A percentile compares a stretch with the other conserved stretches of the same genome.
Conservation (phyloP, 495 filamentous ascomycete species). For the Penicillium antarcticum region DNA sequence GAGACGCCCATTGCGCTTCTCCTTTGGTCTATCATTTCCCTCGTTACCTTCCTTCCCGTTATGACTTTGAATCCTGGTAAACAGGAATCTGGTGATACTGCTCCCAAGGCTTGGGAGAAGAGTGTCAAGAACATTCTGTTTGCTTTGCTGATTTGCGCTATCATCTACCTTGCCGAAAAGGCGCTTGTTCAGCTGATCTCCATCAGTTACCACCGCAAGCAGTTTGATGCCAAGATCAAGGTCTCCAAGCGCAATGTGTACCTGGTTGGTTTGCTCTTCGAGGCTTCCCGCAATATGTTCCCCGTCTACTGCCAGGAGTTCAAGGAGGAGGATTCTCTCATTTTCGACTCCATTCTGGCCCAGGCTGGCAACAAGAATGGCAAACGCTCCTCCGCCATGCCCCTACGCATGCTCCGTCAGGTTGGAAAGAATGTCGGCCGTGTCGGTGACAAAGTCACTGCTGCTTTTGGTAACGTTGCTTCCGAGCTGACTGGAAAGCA, state of each 20-base stretch:
- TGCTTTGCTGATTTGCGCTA: slow-evolving; percentile 69
- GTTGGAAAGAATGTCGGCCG: slow-evolving; percentile 66
- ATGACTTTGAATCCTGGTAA: slow-evolving; percentile 46
- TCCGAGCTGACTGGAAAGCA: slow-evolving; percentile 92
- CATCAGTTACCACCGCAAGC: slow-evolving; percentile 90
- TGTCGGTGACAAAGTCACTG: slow-evolving; percentile 85
- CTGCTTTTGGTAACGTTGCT: slow-evolving; percentile 89
- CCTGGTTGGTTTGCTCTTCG: slow-evolving; percentile 79
- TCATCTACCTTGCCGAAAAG: slow-evolving; percentile 80
- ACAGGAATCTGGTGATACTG: slow-evolving; percentile 23
- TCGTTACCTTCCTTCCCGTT: slow-evolving; percentile 73
- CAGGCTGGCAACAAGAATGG: slow-evolving; percentile 9
- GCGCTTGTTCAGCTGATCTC: slow-evolving; percentile 86
- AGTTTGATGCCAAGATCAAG: slow-evolving; percentile 84
- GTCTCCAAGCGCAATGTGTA: slow-evolving; percentile 80
- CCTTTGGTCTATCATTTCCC: slow-evolving; percentile 75
- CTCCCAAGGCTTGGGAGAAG: slow-evolving; percentile 49
- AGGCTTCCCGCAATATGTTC: slow-evolving; percentile 82
- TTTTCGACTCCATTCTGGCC: slow-evolving; percentile 70
- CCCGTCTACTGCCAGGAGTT: slow-evolving; percentile 91
- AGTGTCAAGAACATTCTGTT: slow-evolving; percentile 71
- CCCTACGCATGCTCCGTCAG: slow-evolving; percentile 70
- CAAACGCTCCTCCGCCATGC: slow-evolving; percentile 61
- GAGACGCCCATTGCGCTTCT: slow-evolving; percentile 87
- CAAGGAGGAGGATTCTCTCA: slow-evolving; percentile 82